These are phyloP conservation scores for Teratosphaeria epicoccoides DNA, from an alignment of 2,329 filamentous ascomycete genomes.

Conservation along the genomic window DNA sequence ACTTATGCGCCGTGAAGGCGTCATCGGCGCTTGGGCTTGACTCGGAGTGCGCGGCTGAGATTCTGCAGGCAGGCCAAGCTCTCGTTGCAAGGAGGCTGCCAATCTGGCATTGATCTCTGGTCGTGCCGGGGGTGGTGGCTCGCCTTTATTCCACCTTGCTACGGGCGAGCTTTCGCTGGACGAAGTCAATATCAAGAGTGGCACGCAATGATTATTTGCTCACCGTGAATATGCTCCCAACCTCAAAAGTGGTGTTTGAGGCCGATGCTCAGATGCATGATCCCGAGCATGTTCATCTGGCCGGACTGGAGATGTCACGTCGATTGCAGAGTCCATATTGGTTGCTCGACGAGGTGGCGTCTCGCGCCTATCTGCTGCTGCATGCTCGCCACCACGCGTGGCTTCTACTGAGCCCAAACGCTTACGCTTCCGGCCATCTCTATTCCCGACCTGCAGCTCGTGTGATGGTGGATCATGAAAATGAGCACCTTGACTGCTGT, in stretches of 20 bases:
- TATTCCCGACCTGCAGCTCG: not conserved
- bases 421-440: constrained; percentile 16
- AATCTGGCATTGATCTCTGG: constrained; percentile 30
- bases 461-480: not conserved
- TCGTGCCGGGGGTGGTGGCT: constrained; percentile 11
- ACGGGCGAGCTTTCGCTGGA: constrained; percentile 11
- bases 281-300: not conserved
- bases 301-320: constrained; percentile 5
- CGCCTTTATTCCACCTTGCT: constrained; percentile 1
- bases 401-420: constrained; percentile 9
- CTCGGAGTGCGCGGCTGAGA: constrained; percentile 7
- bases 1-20: not conserved
- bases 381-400: constrained; percentile 1
- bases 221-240: constrained; percentile 2
- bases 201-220: not conserved
- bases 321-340: constrained; percentile 10
- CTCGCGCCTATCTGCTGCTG: not conserved
- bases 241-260: not conserved
- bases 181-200: not conserved
- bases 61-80: constrained; percentile 27
- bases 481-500: not conserved
- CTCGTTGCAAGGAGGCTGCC: constrained; percentile 42
- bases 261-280: not conserved
- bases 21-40: not conserved
- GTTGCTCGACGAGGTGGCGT: constrained; percentile 16